Base-by-base conservation (phyloP, 2,329 filamentous ascomycete species). In the Ophiognomonia clavigignenti-juglandacearum region DNA sequence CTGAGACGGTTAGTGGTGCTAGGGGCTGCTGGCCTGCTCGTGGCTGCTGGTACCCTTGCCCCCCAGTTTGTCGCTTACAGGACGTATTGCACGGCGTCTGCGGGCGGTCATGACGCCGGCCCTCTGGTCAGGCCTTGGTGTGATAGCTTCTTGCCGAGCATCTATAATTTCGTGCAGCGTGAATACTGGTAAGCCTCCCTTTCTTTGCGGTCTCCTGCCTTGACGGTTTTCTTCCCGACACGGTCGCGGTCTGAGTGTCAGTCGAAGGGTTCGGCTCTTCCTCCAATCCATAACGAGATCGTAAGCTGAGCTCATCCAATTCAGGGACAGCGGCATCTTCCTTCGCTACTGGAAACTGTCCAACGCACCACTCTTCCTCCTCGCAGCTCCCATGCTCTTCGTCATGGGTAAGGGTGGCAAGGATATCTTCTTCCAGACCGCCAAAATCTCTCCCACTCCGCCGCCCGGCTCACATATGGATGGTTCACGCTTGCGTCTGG, bases 111-210 rank as follows among this genome's bases (percentile, higher is more conserved):
- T 7, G 59, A 59, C 48, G 60, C 32, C n/a, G n/a, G 32, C 32
- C n/a, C 32, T 14, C 4, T 58, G 32, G 51, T 70, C 45, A 71
- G 87, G 47, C 78, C 82, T 4, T 98, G 93, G 93, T 98, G 93
- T 63, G 61, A 65, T 18, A 74, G 71, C 16, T 63, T 68, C n/a
- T 53, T 91, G 11, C 93, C 93, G 4, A 95, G 89, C 62, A 91
- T 98, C 51, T 97, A 95, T 66, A 77, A 82, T 0, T 97, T 86
- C 72, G 92, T 97, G 2, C 93, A 98, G 62, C 74, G 75, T 38
- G 74, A 87, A 58, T 97, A 98, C 66, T 98, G 93, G 91, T 95
- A 75, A 64, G 81, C 65, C 14, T 44, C 8, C 16, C 10, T 10
- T 24, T 18, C 13, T 35, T 4, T 16, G 6, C 16, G 14, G 9